Evolutionary conservation across 495 filamentous ascomycete species (phyloP), one percentile per base, ranked within the genome.

Genomic region (Trichoderma asperelloides): DNA sequence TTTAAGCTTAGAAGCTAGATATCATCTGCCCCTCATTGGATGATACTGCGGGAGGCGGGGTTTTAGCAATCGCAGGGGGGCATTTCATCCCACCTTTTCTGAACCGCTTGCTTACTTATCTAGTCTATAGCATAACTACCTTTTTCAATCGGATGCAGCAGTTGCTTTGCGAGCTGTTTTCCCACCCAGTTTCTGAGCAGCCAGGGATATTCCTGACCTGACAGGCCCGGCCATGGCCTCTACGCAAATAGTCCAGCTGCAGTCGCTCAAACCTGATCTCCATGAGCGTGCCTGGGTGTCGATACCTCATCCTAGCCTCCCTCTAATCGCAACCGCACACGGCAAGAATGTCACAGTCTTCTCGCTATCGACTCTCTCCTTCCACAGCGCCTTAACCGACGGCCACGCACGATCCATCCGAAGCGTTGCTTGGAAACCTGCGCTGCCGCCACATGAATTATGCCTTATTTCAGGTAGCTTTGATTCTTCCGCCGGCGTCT

Each of bases 401-500:
- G 95, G 94, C 3, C 95, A 98, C 77, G 91, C 93, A 66, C 90
- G 95, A 51, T 91, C 88, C 67, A 85, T 98, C 15, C 86, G 95
- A 49, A 82, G 86, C 51, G 84, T 85, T 13, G 88, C 91, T 43
- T 98, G 95, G 95, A 92, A 95, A 75, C 93, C 94, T 2, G 80
- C 82, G 62, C 73, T 85, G 65, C 57, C 74, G 45, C 73, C 78
- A 30, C 82, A 86, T 51, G 83, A 89, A 70, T 87, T 88, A 67
- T 89, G 92, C 41, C 80, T 97, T n/a, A 92, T 92, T 0, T 96
- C 93, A 1, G 94, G 91, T 12, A 90, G 87, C 71, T 98, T 98
- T 76, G 94, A 98, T 73, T 87, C 90, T 12, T 93, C 89, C 6
- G 92, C 93, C 2, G 94, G 92, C 1, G 85, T 98, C 65, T 98